A percentile compares a stretch with the other conserved stretches of the same genome.
Conservation (phyloP, 306 rosid species). For the Malus fusca region DNA sequence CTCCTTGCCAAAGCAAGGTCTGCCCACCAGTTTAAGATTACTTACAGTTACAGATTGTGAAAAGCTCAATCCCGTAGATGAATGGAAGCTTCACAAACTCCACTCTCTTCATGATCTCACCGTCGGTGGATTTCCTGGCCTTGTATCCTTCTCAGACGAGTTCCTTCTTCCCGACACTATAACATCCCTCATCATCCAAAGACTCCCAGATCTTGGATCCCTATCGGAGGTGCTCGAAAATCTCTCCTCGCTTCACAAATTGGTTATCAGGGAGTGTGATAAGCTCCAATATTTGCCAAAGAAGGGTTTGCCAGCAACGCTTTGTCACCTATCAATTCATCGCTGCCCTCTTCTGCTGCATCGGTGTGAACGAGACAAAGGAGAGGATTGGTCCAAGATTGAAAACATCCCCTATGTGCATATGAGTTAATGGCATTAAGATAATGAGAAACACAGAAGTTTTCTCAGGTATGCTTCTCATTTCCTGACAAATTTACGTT, state of each 20-base stretch:
- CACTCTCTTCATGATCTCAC: neutral
- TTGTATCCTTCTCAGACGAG: neutral
- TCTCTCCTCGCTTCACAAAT: neutral
- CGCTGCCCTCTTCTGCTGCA: neutral
- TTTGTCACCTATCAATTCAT: neutral
- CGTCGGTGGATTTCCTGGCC: slow-evolving; percentile 1
- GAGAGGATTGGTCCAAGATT: slow-evolving; percentile 7
- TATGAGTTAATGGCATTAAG: neutral
- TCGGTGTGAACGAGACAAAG: neutral
- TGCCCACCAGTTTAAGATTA: slow-evolving; percentile 4
- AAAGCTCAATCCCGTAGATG: neutral
- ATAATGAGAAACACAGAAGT: neutral
- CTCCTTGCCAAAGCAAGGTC: slow-evolving; percentile 14
- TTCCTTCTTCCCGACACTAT: neutral
- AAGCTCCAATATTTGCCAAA: neutral
- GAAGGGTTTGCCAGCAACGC: neutral
- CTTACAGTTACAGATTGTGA: slow-evolving; percentile 14
- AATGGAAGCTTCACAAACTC: neutral
- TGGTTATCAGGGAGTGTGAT: neutral
- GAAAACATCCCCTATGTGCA: neutral
- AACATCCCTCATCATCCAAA: neutral
- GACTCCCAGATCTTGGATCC: slow-evolving; percentile 6
- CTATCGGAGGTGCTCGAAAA: neutral
- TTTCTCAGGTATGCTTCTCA: neutral
- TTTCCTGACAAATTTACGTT: neutral